phyloP scores from a whole-genome alignment of 176 grass and related monocot species.

The bread wheat (Triticum aestivum) region DNA sequence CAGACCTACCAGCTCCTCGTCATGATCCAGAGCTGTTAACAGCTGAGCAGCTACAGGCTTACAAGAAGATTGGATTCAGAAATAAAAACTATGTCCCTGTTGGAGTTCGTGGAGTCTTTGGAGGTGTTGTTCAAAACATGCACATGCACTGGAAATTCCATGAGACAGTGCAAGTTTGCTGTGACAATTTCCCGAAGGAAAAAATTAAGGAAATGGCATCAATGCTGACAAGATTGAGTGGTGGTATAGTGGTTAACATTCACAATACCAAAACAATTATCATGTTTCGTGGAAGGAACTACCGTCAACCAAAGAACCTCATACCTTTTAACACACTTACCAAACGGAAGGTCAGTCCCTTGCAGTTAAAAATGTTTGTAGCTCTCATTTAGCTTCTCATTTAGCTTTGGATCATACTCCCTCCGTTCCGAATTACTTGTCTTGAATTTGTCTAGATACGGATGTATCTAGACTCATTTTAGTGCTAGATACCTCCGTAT shows the following conservation, averaged over 20 bases:
- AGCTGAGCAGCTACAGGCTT: constrained; percentile 84
- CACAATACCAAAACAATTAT: constrained; percentile 97
- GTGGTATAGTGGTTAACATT: constrained; percentile 96
- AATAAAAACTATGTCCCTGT: constrained; percentile 94
- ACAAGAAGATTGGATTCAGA: constrained; percentile 98
- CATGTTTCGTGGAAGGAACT: constrained; percentile 97
- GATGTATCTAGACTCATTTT: too few species aligned
- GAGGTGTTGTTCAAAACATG: constrained; percentile 99
- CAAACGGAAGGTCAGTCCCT: constrained; percentile 81
- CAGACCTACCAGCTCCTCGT: constrained; percentile 76
- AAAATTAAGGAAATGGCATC: constrained; percentile 98
- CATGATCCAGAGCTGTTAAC: constrained; percentile 94
- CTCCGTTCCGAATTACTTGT: too few species aligned
- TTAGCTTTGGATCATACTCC: background rate
- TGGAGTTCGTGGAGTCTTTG: constrained; percentile 98
- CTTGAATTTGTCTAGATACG: too few species aligned
- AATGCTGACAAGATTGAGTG: constrained; percentile 93
- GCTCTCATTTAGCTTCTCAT: constrained; percentile 3
- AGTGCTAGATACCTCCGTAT: too few species aligned
- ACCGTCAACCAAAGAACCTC: constrained; percentile 97
- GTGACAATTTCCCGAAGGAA: constrained; percentile 95
- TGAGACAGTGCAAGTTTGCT: constrained; percentile 95
- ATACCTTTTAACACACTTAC: constrained; percentile 98
- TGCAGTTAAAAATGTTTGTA: constrained; percentile 9
- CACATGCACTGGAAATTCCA: constrained; percentile 99